Evolutionary conservation across 2,329 filamentous ascomycete species (phyloP), one percentile per base, ranked within the genome.

Genomic region (Paradendryphiella salina): DNA sequence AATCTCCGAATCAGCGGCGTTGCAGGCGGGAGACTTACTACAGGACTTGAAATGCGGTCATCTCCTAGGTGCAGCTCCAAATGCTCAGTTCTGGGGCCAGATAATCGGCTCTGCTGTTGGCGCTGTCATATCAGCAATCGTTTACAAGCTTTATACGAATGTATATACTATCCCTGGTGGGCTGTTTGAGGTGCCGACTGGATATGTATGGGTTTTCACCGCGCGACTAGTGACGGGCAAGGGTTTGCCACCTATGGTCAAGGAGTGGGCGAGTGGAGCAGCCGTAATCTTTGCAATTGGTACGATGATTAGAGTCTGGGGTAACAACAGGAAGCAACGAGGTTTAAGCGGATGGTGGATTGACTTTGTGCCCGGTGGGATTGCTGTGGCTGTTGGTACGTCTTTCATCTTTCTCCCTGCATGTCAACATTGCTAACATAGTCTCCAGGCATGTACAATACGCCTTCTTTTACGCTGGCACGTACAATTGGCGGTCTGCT

Each of bases 11-110:
- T 85, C 86, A 3, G 88, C 94, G 4, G 94, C 94, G 3, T 79
- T 97, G 4, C 94, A 99, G 77, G 93, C 94, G 2, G 94, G 94
- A 7, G 94, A 99, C 72, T 84, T 99, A 47, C 89, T 99, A 82
- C 94, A 99, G 71, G 94, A 99, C 70, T 82, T 99, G 23, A 99
- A 99, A 73, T 96, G 94, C 0, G 94, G 94, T 0, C 92, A 99
- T 72, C 77, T 99, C 0, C 82, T 99, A 0, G 92, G 93, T 9
- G 94, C 94, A 0, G 89, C 90, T 3, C 94, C 94, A 0, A 94
- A 89, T 63, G 94, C 94, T 0, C 94, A 99, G 66, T 99, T 99
- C 71, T 96, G 90, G 81, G 94, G 94, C 0, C 94, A 99, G 70
- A 84, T 97, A 15, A 92, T 99, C 45, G 94, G 94, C 4, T 90